Conservation (phyloP, 2,329 filamentous ascomycete genomes). For the Paraphaeosphaeria sporulosa region DNA sequence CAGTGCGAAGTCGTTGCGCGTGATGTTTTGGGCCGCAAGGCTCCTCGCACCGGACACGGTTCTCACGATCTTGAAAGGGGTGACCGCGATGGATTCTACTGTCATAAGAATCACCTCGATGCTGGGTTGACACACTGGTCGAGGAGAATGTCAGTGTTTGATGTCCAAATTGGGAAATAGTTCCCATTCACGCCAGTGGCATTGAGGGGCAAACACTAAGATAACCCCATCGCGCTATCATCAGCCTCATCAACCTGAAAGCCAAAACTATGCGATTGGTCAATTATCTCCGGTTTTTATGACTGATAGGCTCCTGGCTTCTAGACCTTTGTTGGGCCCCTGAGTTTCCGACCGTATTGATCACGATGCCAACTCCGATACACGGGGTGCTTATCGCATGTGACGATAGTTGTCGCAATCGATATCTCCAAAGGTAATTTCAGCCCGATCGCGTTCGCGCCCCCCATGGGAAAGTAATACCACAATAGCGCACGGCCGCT, state of each 20-base stretch:
- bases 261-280: background rate
- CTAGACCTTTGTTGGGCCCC: background rate
- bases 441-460: slow-evolving; percentile 6
- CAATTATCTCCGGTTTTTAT: background rate
- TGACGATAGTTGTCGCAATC: background rate
- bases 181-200: slow-evolving; percentile 8
- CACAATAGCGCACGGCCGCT: background rate
- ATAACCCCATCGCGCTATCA: slow-evolving; percentile 6
- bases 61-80: background rate
- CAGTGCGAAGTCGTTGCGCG: background rate
- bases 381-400: background rate
- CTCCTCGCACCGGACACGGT: background rate
- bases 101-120: background rate
- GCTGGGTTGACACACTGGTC: background rate
- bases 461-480: slow-evolving; percentile 1
- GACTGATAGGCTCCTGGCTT: background rate
- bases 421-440: slow-evolving; percentile 1
- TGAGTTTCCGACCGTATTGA: background rate
- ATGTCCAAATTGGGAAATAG: slow-evolving; percentile 10
- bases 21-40: background rate
- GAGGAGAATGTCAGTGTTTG: slow-evolving; percentile 1
- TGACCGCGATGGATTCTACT: background rate
- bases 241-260: background rate
- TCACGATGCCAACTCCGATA: slow-evolving; percentile 6
- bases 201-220: slow-evolving; percentile 1